Evolutionary conservation across 208 protist genomes (phyloP).

Genomic region (Trypanosoma avium): DNA sequence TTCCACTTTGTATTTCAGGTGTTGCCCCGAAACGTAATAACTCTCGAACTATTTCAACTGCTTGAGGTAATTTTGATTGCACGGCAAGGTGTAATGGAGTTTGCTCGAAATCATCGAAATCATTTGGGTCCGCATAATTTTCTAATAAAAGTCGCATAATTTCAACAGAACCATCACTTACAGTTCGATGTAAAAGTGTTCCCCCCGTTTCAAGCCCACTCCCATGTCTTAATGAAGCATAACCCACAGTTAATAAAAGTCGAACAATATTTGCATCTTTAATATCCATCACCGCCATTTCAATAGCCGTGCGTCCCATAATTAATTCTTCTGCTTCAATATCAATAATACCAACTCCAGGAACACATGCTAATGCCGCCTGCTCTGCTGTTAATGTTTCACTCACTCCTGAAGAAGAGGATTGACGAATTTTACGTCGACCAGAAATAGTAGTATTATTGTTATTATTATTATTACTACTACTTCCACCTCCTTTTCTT

Average conservation of each 20-base stretch:
- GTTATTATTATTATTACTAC: no score
- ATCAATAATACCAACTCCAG: no score
- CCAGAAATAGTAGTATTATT: neutral
- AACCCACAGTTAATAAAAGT: conserved; percentile 47
- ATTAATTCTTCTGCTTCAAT: conserved; percentile 60
- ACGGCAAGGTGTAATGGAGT: conserved; percentile 62
- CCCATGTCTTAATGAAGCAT: conserved; percentile 41
- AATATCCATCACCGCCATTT: conserved; percentile 57
- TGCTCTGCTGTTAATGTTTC: no score
- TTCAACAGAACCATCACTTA: conserved; percentile 35
- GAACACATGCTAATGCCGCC: no score
- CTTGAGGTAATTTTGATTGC: conserved; percentile 11
- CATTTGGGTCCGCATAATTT: conserved; percentile 67
- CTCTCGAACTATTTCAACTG: conserved; percentile 33
- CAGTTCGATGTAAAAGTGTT: conserved; percentile 57
- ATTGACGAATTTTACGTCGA: conserved; percentile 1
- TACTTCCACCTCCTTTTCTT: no score
- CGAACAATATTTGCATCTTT: conserved; percentile 31
- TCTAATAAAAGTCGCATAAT: conserved; percentile 53
- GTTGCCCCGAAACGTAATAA: conserved; percentile 53
- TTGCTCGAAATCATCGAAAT: conserved; percentile 55
- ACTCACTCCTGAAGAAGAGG: conserved; percentile 3
- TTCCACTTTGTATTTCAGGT: conserved; percentile 47
- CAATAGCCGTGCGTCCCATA: conserved; percentile 48
- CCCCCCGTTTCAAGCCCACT: conserved; percentile 54